Conservation (phyloP, 2,329 filamentous ascomycete species). For the Fusarium torreyae region DNA sequence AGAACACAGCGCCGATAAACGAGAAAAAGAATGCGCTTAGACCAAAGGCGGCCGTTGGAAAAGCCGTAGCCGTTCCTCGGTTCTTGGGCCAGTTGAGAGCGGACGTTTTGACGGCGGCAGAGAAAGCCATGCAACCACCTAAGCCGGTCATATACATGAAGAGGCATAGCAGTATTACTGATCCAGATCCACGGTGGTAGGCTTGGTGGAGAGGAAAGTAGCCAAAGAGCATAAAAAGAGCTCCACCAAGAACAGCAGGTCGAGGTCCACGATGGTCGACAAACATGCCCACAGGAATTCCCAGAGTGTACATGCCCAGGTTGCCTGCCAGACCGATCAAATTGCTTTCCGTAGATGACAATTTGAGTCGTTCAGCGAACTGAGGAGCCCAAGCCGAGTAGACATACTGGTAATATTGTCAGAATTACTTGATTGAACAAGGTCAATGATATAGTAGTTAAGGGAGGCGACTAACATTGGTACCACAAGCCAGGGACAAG, state of each 20-base stretch:
- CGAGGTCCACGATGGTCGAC: conserved; percentile 87
- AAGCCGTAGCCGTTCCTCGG: conserved; percentile 93
- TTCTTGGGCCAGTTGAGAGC: conserved; percentile 93
- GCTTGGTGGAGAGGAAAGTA: conserved; percentile 90
- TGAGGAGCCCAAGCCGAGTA: conserved; percentile 98
- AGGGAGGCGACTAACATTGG: conserved; percentile 76
- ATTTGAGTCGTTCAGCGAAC: conserved; percentile 87
- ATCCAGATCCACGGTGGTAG: conserved; percentile 76
- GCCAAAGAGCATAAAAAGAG: conserved; percentile 79
- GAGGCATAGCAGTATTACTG: conserved; percentile 78
- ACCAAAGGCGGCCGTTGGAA: conserved; percentile 93
- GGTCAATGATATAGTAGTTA: background rate
- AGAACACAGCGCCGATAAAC: conserved; percentile 79
- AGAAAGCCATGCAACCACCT: conserved; percentile 93
- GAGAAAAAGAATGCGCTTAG: conserved; percentile 98
- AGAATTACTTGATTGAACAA: conserved; percentile 5
- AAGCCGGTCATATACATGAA: conserved; percentile 89
- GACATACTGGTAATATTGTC: conserved; percentile 78
- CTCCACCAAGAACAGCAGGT: conserved; percentile 82
- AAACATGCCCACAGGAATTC: conserved; percentile 89
- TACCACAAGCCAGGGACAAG: conserved; percentile 91
- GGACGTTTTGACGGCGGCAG: conserved; percentile 86
- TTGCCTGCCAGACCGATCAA: conserved; percentile 89
- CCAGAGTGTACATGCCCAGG: conserved; percentile 92
- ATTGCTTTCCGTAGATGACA: conserved; percentile 94